Evolutionary conservation across 345 rosid species (phyloP), one percentile per base, ranked within the genome.

Genomic region (Moricandia moricandioides): DNA sequence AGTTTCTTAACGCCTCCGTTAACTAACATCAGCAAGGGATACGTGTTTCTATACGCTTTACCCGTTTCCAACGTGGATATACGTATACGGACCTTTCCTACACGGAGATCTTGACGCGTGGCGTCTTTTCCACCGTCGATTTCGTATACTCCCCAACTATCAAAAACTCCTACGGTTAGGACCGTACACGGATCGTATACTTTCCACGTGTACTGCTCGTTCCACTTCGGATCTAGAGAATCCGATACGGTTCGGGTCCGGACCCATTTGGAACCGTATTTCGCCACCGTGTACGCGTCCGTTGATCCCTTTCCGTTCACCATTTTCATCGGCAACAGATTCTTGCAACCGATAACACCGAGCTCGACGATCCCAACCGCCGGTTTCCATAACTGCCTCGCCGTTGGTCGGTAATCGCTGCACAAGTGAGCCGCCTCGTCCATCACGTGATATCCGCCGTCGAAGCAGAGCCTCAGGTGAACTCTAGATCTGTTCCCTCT

Each of bases 361-460:
- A 93, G 83, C 83, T 93, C 98, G 35, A 93, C 80, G 39, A 81
- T 82, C 8, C 98, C 98, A 0, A 91, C 79, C n/a, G 96, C 85
- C 9, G 89, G 87, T 75, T 85, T 93, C 98, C 98, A 91, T 0
- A 93, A 62, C 66, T 91, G 98, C 81, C 92, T 88, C 16, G 98
- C 97, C 21, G 98, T 93, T 2, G 97, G 94, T 3, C 94, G 83
- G 67, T 83, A 91, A 76, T 93, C 97, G 67, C 98, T 91, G 79
- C 96, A 88, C 75, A 86, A 82, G 79, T 88, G 87, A 40, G 94
- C 94, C 40, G 90, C 86, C 81, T 93, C 98, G 57, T 93, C 98
- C 88, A 88, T 89, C 83, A 93, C 97, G 82, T 93, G 97, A 81
- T 93, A 93, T 7, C 98, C 96, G 0, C 97, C 98, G 56, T 93